Conservation (phyloP, 139 green algal species). For the Chlamydomonas eustigma region DNA sequence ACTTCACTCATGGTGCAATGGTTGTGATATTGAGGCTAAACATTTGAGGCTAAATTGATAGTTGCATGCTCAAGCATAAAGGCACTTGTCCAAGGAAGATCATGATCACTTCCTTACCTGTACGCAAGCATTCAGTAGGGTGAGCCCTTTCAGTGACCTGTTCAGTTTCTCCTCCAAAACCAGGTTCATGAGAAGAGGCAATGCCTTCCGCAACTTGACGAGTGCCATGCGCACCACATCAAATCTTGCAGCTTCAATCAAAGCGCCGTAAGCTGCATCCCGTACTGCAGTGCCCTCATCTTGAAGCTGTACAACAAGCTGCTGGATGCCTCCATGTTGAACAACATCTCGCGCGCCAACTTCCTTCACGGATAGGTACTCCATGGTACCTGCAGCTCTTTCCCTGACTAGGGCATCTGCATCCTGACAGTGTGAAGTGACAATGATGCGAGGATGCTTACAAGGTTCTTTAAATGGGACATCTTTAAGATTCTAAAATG, state of each 20-base stretch:
- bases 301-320: slow-evolving; percentile 34
- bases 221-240: slow-evolving; percentile 26
- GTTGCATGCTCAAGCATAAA: too few species aligned
- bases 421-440: slow-evolving; percentile 23
- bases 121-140: slow-evolving; percentile 31
- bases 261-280: slow-evolving; percentile 25
- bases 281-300: slow-evolving; percentile 13
- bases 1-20: too few species aligned
- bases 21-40: too few species aligned
- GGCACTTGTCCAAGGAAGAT: too few species aligned
- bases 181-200: slow-evolving; percentile 29
- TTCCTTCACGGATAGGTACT: slow-evolving; percentile 26
- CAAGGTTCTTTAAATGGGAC: too few species aligned
- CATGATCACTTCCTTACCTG: too few species aligned
- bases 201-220: slow-evolving; percentile 2
- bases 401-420: slow-evolving; percentile 21
- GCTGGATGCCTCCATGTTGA: slow-evolving; percentile 39
- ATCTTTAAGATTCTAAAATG: too few species aligned
- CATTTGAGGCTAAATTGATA: too few species aligned
- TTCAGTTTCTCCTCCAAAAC: slow-evolving; percentile 21
- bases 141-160: slow-evolving; percentile 22
- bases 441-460: too few species aligned
- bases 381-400: slow-evolving; percentile 29
- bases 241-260: slow-evolving; percentile 34
- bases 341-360: slow-evolving; percentile 39